A percentile compares a stretch with the other conserved stretches of the same genome.
phyloP scores from a whole-genome alignment of 768 basidiomycete species.

The Gyrodon lividus region DNA sequence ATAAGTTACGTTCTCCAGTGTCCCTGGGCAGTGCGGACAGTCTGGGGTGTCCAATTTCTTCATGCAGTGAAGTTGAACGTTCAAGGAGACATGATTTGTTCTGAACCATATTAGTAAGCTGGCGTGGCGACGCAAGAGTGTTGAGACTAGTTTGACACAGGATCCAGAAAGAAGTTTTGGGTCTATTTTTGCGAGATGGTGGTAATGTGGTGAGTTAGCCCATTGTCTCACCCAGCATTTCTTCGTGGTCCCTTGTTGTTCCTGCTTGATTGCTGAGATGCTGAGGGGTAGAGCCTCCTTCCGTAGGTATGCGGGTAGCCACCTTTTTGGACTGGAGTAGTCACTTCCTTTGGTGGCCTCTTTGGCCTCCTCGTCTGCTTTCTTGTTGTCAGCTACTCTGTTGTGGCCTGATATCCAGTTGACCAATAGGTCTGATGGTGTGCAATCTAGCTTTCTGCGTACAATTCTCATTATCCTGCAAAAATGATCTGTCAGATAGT shows the following conservation, averaged over 20 bases:
- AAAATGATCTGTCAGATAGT: too few relatives aligned
- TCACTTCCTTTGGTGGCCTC: conserved; percentile 5
- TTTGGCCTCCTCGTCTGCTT: conserved; percentile 24
- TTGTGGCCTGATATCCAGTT: conserved; percentile 20
- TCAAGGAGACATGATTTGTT: conserved; percentile 31
- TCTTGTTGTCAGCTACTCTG: conserved; percentile 19
- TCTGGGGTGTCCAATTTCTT: conserved; percentile 18
- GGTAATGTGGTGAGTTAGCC: conserved; percentile 3
- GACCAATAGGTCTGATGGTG: neutral
- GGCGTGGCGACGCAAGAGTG: conserved; percentile 12
- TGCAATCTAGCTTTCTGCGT: too few relatives aligned
- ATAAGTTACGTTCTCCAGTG: conserved; percentile 31
- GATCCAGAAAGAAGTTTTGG: neutral
- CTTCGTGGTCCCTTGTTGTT: neutral
- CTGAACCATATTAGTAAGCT: conserved; percentile 32
- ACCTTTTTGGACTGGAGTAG: neutral
- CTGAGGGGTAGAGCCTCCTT: neutral
- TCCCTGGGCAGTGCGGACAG: conserved; percentile 25
- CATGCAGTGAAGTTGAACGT: conserved; percentile 31
- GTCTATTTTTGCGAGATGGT: neutral
- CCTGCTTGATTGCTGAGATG: conserved; percentile 1
- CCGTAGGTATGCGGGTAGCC: neutral
- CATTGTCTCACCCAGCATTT: neutral
- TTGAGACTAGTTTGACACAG: conserved; percentile 1
- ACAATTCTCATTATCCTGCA: too few relatives aligned